Evolutionary conservation across 805 yeast genomes (phyloP).

Genomic region (Monosporozyma solicola): DNA sequence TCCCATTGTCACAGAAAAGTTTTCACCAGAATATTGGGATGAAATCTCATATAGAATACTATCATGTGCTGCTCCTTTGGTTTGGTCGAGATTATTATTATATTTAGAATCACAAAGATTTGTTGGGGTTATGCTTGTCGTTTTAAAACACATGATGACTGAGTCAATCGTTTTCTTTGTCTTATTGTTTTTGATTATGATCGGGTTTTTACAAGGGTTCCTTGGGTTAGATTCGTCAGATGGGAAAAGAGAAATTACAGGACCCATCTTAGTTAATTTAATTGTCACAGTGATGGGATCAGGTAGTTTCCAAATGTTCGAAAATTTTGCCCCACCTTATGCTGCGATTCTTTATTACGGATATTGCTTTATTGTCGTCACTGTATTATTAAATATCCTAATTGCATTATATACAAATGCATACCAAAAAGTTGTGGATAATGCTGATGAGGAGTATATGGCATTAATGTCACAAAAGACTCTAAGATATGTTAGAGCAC

Average conservation of each 20-base stretch:
- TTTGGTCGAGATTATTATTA: slow-evolving; percentile 73
- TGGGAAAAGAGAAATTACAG: slow-evolving; percentile 70
- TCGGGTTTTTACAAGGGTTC: slow-evolving; percentile 82
- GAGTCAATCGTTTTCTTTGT: slow-evolving; percentile 80
- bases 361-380: slow-evolving; percentile 66
- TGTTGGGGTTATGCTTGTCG: slow-evolving; percentile 85
- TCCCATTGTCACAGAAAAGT: slow-evolving; percentile 16
- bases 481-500: slow-evolving; percentile 75
- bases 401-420: slow-evolving; percentile 83
- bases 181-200: slow-evolving; percentile 54
- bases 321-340: slow-evolving; percentile 73
- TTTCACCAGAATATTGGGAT: slow-evolving; percentile 34
- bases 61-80: slow-evolving; percentile 75
- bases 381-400: slow-evolving; percentile 70
- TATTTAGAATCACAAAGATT: slow-evolving; percentile 72
- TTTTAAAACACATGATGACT: slow-evolving; percentile 75
- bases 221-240: slow-evolving; percentile 82
- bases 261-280: slow-evolving; percentile 51
- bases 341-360: slow-evolving; percentile 71
- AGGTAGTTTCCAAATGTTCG: slow-evolving; percentile 62
- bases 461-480: slow-evolving; percentile 81
- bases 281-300: slow-evolving; percentile 67
- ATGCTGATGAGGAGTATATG: slow-evolving; percentile 77
- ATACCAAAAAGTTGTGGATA: slow-evolving; percentile 68
- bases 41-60: slow-evolving; percentile 57